A percentile compares a stretch with the other conserved stretches of the same genome.
Conservation (phyloP, 345 rosid genomes). For the Pseudoturritis turrita region DNA sequence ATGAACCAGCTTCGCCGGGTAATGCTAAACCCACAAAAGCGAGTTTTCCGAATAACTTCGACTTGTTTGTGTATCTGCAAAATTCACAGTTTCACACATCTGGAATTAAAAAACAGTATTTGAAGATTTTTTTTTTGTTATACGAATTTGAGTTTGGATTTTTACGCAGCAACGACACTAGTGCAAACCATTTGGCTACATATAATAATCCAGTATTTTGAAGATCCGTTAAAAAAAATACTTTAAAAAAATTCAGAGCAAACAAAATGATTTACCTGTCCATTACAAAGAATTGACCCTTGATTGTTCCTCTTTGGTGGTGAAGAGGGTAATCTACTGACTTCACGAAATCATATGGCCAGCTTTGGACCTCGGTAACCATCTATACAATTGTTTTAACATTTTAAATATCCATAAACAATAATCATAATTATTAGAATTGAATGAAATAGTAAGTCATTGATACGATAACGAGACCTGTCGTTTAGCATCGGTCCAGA, state of each 20-base stretch:
- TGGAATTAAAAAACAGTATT: not conserved
- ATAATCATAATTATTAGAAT: not conserved
- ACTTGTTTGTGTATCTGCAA: slow-evolving; percentile 34
- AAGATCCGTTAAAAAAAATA: not conserved
- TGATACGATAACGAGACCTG: slow-evolving; percentile 40
- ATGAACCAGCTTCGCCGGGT: slow-evolving; percentile 71
- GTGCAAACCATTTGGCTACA: no score
- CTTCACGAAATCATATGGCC: slow-evolving; percentile 67
- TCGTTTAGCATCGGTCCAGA: slow-evolving; percentile 77
- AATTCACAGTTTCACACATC: not conserved
- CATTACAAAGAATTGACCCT: slow-evolving; percentile 51
- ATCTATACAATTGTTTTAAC: slow-evolving; percentile 34
- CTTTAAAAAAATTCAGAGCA: not conserved
- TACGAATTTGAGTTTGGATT: no score
- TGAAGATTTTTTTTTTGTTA: no score
- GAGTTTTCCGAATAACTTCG: slow-evolving; percentile 29
- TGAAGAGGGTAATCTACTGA: slow-evolving; percentile 51
- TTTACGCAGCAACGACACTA: no score
- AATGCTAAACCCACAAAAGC: slow-evolving; percentile 82
- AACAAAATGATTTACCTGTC: slow-evolving; percentile 40
- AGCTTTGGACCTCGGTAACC: slow-evolving; percentile 46
- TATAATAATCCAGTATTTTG: no score
- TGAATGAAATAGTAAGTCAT: not conserved
- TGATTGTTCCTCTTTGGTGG: slow-evolving; percentile 52
- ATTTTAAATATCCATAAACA: not conserved